These are phyloP conservation scores for Apiotrichum mycotoxinovorans DNA, from an alignment of 1,284 basidiomycete genomes.

Conservation along the genomic window DNA sequence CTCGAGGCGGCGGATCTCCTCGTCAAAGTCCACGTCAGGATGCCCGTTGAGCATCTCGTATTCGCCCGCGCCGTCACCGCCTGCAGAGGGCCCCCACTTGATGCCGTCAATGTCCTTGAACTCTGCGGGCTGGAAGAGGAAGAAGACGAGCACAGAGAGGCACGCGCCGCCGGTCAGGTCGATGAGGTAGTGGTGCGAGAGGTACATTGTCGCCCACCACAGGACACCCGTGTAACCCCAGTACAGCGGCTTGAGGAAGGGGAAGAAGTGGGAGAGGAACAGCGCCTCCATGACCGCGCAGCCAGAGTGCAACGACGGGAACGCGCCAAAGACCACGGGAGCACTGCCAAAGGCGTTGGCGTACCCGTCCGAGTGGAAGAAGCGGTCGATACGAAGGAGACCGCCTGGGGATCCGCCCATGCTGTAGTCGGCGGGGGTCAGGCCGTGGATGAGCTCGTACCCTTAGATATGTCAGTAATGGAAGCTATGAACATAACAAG, in stretches of 20 bases:
- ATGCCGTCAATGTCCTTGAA: conserved; percentile 62
- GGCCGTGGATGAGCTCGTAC: conserved; percentile 97
- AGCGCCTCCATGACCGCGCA: conserved; percentile 89
- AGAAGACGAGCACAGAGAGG: conserved; percentile 82
- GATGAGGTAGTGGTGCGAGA: conserved; percentile 95
- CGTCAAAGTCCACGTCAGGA: conserved; percentile 42
- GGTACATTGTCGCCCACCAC: conserved; percentile 99
- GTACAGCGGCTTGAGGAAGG: conserved; percentile 60
- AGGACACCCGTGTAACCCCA: conserved; percentile 85
- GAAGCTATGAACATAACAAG: conserved; percentile 11
- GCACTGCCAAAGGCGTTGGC: conserved; percentile 77
- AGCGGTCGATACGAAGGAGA: conserved; percentile 82
- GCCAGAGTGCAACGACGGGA: conserved; percentile 88
- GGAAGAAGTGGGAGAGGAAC: conserved; percentile 94
- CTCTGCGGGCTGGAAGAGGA: conserved; percentile 77
- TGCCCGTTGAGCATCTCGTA: conserved; percentile 41
- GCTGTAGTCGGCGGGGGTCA: conserved; percentile 87
- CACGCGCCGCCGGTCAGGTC: conserved; percentile 93
- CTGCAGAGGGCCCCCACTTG: conserved; percentile 30
- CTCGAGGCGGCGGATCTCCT: conserved; percentile 46
- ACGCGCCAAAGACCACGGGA: conserved; percentile 94
- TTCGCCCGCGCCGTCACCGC: conserved; percentile 9
- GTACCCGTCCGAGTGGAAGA: conserved; percentile 78
- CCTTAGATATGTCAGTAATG: conserved; percentile 58
- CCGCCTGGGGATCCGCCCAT: conserved; percentile 93